Percentiles rank a stretch among this genome's conserved stretches.
phyloP scores from a whole-genome alignment of 176 grass and related monocot genomes.

The Lolium perenne region DNA sequence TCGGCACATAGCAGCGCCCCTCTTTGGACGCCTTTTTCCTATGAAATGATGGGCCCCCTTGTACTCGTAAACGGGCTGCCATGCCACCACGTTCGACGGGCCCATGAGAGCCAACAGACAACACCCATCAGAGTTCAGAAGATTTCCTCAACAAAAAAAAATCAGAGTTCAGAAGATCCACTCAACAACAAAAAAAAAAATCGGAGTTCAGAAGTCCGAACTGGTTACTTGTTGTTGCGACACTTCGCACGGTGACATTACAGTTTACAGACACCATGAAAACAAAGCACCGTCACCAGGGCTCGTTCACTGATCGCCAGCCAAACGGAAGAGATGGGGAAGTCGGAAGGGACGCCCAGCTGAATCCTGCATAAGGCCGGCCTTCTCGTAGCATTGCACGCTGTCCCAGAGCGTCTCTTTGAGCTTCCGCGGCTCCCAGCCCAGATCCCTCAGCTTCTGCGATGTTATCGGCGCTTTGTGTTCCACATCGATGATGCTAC shows the following conservation, averaged over 20 bases:
- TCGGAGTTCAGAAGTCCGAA: neutral
- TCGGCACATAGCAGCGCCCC: no score
- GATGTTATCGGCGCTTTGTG: neutral
- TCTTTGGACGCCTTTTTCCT: no score
- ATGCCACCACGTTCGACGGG: no score
- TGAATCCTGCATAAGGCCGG: conserved; percentile 20
- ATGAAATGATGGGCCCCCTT: no score
- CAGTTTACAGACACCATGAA: neutral
- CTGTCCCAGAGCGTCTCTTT: conserved; percentile 46
- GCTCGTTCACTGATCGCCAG: neutral
- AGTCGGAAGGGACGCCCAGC: conserved; percentile 27
- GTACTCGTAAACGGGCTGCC: no score
- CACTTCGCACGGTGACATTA: neutral
- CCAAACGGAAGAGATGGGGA: conserved; percentile 29
- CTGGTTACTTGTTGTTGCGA: neutral
- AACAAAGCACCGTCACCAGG: neutral
- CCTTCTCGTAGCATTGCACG: conserved; percentile 41
- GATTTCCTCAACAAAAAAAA: no score
- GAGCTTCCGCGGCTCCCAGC: conserved; percentile 52
- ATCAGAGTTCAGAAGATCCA: no score
- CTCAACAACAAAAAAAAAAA: no score
- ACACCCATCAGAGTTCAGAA: no score
- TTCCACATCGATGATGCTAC: conserved; percentile 32
- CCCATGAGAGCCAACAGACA: no score
- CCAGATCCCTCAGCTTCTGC: conserved; percentile 47